These are phyloP conservation scores for Phytophthora nicotianae DNA, from an alignment of 352 stramenopile species.

Conservation along the genomic window DNA sequence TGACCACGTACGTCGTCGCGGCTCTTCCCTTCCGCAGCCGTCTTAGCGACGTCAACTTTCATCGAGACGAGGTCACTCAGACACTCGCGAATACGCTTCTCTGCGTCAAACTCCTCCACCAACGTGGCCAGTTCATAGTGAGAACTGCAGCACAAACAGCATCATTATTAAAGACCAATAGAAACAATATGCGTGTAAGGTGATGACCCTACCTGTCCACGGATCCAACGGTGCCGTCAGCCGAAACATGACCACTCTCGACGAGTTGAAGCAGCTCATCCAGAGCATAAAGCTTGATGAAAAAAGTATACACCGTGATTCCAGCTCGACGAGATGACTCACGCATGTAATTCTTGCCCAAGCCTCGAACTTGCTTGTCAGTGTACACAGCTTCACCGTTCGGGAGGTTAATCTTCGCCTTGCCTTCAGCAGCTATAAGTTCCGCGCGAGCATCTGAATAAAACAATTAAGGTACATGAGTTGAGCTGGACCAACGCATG, in stretches of 20 bases:
- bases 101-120: slow-evolving; percentile 47
- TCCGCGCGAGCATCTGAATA: slow-evolving; percentile 46
- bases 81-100: slow-evolving; percentile 48
- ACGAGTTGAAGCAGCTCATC: slow-evolving; percentile 52
- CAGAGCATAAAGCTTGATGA: slow-evolving; percentile 81
- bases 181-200: neutral
- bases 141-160: slow-evolving; percentile 20
- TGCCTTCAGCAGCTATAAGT: slow-evolving; percentile 43
- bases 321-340: slow-evolving; percentile 59
- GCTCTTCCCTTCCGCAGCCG: slow-evolving; percentile 66
- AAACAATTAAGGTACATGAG: slow-evolving; percentile 5
- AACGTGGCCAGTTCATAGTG: slow-evolving; percentile 49
- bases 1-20: slow-evolving; percentile 75
- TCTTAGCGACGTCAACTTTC: slow-evolving; percentile 54
- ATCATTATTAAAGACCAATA: neutral
- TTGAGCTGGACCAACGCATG: neutral
- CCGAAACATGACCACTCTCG: slow-evolving; percentile 35
- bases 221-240: slow-evolving; percentile 36
- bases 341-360: slow-evolving; percentile 90
- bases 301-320: slow-evolving; percentile 82
- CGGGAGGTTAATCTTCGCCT: slow-evolving; percentile 39
- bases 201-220: slow-evolving; percentile 37
- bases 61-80: slow-evolving; percentile 69
- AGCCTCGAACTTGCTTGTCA: slow-evolving; percentile 63
- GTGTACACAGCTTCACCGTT: slow-evolving; percentile 75